These are phyloP conservation scores for Neocucurbitaria cava DNA, from an alignment of 2,329 filamentous ascomycete genomes.

Conservation along the genomic window DNA sequence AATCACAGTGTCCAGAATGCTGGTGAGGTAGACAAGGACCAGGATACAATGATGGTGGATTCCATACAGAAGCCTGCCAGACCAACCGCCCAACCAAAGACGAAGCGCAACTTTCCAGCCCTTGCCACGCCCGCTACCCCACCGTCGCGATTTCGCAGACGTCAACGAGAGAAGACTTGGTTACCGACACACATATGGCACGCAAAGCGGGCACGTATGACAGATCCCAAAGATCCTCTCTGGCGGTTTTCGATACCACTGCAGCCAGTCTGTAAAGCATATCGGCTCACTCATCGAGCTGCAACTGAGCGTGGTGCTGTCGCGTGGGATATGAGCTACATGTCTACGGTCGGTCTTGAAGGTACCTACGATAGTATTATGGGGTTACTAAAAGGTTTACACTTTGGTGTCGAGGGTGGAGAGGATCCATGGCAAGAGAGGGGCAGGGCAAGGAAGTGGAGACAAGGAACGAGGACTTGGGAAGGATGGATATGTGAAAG, in stretches of 20 bases:
- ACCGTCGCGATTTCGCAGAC: slow-evolving; percentile 77
- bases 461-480: slow-evolving; percentile 64
- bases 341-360: slow-evolving; percentile 81
- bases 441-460: slow-evolving; percentile 74
- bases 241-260: slow-evolving; percentile 90
- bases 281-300: slow-evolving; percentile 84
- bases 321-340: slow-evolving; percentile 93
- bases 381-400: slow-evolving; percentile 68
- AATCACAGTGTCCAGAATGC: slow-evolving; percentile 34
- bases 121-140: slow-evolving; percentile 70
- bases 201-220: slow-evolving; percentile 90
- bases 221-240: slow-evolving; percentile 75
- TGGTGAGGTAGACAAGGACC: slow-evolving; percentile 28
- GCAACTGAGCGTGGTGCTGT: slow-evolving; percentile 77
- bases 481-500: slow-evolving; percentile 65
- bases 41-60: slow-evolving; percentile 7
- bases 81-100: slow-evolving; percentile 46
- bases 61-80: slow-evolving; percentile 16
- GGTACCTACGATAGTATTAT: slow-evolving; percentile 70
- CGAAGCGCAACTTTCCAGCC: slow-evolving; percentile 73
- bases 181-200: slow-evolving; percentile 94
- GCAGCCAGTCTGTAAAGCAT: slow-evolving; percentile 87
- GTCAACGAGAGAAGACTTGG: slow-evolving; percentile 90
- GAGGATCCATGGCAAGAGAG: slow-evolving; percentile 62
- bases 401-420: slow-evolving; percentile 59